A percentile compares a stretch with the other conserved stretches of the same genome.
phyloP scores from a whole-genome alignment of 805 yeast species.

The Clavispora asparagi region DNA sequence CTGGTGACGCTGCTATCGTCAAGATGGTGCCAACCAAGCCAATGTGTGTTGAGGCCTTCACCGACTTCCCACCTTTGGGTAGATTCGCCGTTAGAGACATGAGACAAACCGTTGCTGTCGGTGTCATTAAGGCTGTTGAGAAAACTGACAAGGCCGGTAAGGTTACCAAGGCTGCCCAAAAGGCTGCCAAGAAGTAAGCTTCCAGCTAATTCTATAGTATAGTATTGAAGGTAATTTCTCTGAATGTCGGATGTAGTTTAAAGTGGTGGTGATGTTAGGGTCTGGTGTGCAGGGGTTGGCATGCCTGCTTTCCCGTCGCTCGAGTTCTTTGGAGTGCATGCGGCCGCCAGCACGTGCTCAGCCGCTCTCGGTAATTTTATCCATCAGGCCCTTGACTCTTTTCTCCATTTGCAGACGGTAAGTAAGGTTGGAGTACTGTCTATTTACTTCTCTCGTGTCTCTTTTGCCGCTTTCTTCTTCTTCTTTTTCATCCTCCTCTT shows the following conservation, averaged over 20 bases:
- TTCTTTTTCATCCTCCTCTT: too few relatives aligned
- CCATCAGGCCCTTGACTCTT: too few relatives aligned
- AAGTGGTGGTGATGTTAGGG: neutral
- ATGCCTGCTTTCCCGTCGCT: too few relatives aligned
- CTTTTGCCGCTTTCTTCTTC: neutral
- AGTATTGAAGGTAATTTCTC: slow-evolving; percentile 3
- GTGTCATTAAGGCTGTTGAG: slow-evolving; percentile 80
- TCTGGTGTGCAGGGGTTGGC: too few relatives aligned
- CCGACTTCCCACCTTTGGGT: slow-evolving; percentile 43
- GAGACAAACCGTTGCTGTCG: slow-evolving; percentile 99
- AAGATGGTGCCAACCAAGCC: slow-evolving; percentile 41
- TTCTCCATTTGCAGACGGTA: too few relatives aligned
- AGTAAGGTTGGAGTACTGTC: too few relatives aligned
- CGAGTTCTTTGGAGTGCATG: too few relatives aligned
- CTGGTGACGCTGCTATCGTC: slow-evolving; percentile 37
- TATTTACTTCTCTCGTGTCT: neutral
- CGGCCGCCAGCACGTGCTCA: too few relatives aligned
- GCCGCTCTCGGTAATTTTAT: too few relatives aligned
- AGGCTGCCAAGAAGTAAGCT: slow-evolving; percentile 18
- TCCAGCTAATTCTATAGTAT: slow-evolving; percentile 1
- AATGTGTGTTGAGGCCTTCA: slow-evolving; percentile 41
- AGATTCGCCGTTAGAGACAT: slow-evolving; percentile 86
- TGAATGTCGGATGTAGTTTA: neutral
- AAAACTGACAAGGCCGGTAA: slow-evolving; percentile 14
- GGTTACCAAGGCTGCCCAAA: slow-evolving; percentile 16